Base-by-base conservation (phyloP, 331 rosid genomes). In the Erythrophleum ivorense region DNA sequence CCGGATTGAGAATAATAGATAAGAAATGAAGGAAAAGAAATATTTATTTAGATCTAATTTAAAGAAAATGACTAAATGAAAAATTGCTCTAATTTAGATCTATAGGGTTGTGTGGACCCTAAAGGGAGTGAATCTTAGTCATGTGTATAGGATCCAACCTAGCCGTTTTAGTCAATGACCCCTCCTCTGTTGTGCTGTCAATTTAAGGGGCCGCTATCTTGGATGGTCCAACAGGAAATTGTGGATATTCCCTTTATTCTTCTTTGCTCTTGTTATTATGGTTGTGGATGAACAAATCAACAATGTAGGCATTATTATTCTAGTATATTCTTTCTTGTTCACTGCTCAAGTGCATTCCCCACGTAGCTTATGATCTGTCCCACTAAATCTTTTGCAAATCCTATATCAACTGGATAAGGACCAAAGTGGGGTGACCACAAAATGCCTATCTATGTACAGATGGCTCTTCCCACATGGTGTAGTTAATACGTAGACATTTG, bases 351-450 rank as follows among this genome's bases (percentile, higher is more conserved):
- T 1, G 0, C 2, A 40, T 67, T 41, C 18, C 13, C 73, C 75
- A 71, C 58, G 48, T 46, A 71, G 43, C 21, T 48, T 48, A 71
- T 71, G 75, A 46, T 13, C 2, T 46, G 75, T 13, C 59, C 75
- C 58, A 24, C 43, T 15, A 16, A 53, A 29, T 71, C 75, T 33
- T 46, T 3, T 29, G 21, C 59, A 24, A 68, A 29, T 48, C 31
- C 60, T 7, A 24, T 10, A 49, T 1, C 1, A 7, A 33, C 2
- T 13, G 46, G 76, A 71, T 72, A 72, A 50, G 77, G 62, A 33
- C 63, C 16, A 33, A 34, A 52, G 46, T 72, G 60, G 60, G 16
- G 10, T 50, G 31, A 31, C 62, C 31, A 4, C 3, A 48, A 16
- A 48, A 14, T 0, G 45, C 43, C 24, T 52, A 2, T 18, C 1